These are phyloP conservation scores for Acacia pycnantha DNA, from an alignment of 331 rosid species.

Conservation along the genomic window DNA sequence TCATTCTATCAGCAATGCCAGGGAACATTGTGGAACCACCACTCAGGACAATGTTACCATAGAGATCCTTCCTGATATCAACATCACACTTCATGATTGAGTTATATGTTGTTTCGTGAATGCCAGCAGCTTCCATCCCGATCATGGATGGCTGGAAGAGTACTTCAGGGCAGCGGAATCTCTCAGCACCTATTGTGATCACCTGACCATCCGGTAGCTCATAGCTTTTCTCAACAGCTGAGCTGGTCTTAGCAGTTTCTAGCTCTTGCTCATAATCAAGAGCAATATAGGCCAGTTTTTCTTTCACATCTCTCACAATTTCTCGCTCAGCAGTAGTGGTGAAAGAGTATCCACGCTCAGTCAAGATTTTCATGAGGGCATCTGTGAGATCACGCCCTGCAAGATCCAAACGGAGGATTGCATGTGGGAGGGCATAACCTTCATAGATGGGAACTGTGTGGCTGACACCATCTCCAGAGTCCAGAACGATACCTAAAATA, in stretches of 20 bases:
- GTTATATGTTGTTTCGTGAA: conserved; percentile 93
- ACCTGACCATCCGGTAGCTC: conserved; percentile 98
- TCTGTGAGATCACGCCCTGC: conserved; percentile 99
- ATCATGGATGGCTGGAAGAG: conserved; percentile 99
- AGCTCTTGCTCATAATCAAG: conserved; percentile 95
- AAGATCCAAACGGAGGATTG: conserved; percentile 94
- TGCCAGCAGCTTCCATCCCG: conserved; percentile 97
- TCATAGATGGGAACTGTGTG: conserved; percentile 98
- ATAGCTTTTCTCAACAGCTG: conserved; percentile 90
- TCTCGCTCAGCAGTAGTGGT: conserved; percentile 97
- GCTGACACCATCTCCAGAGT: conserved; percentile 98
- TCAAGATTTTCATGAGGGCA: conserved; percentile 90
- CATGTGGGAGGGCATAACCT: conserved; percentile 98
- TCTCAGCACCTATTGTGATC: conserved; percentile 88
- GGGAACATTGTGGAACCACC: conserved; percentile 99
- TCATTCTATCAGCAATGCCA: conserved; percentile 98
- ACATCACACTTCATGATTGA: conserved; percentile 98
- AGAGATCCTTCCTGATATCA: conserved; percentile 92
- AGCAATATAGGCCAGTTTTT: conserved; percentile 88
- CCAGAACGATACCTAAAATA: conserved; percentile 82
- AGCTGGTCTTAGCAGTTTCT: conserved; percentile 88
- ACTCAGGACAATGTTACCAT: conserved; percentile 90
- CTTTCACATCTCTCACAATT: conserved; percentile 97
- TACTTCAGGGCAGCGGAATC: conserved; percentile 97
- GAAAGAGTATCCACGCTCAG: conserved; percentile 97